phyloP scores from a whole-genome alignment of 257 asterid species.

The Penstemon barbatus region DNA sequence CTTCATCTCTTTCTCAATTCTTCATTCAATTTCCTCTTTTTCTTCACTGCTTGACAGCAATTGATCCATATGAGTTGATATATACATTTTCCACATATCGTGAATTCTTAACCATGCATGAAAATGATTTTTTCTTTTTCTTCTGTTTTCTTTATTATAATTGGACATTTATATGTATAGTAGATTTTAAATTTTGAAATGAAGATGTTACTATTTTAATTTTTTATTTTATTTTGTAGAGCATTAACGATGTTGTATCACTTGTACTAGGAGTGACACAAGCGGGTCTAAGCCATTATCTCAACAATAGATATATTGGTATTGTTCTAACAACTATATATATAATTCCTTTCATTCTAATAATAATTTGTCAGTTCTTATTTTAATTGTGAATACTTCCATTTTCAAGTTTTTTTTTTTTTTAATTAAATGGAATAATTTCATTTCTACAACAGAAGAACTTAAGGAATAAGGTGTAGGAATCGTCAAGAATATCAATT shows the following conservation, averaged over 20 bases:
- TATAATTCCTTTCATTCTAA: too few relatives aligned
- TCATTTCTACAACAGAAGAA: not conserved
- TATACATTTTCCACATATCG: too few relatives aligned
- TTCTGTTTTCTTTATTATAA: not conserved
- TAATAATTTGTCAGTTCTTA: not conserved
- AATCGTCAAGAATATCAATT: conserved; percentile 2
- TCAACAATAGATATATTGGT: conserved; percentile 41
- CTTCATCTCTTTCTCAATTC: too few relatives aligned
- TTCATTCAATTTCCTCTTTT: too few relatives aligned
- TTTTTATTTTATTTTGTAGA: conserved; percentile 24
- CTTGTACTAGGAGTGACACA: conserved; percentile 47
- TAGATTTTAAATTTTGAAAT: too few relatives aligned
- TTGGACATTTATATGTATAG: too few relatives aligned
- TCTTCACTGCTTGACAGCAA: too few relatives aligned
- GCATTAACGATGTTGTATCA: conserved; percentile 42
- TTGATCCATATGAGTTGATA: too few relatives aligned
- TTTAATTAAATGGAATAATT: not conserved
- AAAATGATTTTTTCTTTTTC: too few relatives aligned
- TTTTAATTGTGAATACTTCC: not conserved
- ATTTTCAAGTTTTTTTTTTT: too few relatives aligned
- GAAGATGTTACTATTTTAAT: too few relatives aligned
- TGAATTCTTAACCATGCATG: too few relatives aligned
- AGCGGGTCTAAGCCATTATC: conserved; percentile 44
- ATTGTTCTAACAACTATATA: not conserved
- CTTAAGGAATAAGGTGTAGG: not conserved